Conservation (phyloP, 2,329 filamentous ascomycete species). For the Chaetomium olivaceum region DNA sequence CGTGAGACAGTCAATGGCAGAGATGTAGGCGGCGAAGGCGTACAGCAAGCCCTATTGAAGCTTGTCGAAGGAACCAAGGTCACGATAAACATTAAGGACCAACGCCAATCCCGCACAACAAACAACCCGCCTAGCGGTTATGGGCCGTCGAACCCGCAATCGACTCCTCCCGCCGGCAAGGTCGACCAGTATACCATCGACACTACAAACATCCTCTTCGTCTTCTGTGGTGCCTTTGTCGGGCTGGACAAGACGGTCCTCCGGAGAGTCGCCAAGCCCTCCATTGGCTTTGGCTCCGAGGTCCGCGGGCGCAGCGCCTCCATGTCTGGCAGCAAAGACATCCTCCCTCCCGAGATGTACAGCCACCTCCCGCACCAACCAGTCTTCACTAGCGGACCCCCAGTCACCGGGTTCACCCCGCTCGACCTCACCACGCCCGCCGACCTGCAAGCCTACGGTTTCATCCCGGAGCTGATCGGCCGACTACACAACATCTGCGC, state of each 20-base stretch:
- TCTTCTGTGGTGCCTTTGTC: constrained; percentile 93
- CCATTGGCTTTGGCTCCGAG: constrained; percentile 88
- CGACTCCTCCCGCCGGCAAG: constrained; percentile 52
- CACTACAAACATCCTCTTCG: constrained; percentile 95
- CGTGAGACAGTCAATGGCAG: constrained; percentile 85
- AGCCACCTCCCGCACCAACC: constrained; percentile 58
- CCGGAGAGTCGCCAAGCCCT: constrained; percentile 78
- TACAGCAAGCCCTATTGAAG: constrained; percentile 93
- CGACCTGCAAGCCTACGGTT: constrained; percentile 81
- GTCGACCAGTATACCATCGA: constrained; percentile 72
- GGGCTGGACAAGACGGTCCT: constrained; percentile 86
- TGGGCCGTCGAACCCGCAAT: constrained; percentile 47
- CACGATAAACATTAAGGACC: constrained; percentile 85
- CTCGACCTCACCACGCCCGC: constrained; percentile 73
- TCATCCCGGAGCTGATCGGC: constrained; percentile 95
- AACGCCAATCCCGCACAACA: constrained; percentile 58
- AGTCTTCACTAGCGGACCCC: constrained; percentile 36
- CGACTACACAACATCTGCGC: constrained; percentile 88
- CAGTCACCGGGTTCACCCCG: constrained; percentile 49
- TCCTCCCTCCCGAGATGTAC: constrained; percentile 65
- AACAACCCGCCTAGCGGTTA: constrained; percentile 57
- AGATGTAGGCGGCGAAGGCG: constrained; percentile 93
- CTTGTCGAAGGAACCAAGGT: constrained; percentile 95
- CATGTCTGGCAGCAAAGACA: constrained; percentile 52
- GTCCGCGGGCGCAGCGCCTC: constrained; percentile 59